Evolutionary conservation across 306 rosid genomes (phyloP), one percentile per base, ranked within the genome.

Genomic region (Vigna radiata): DNA sequence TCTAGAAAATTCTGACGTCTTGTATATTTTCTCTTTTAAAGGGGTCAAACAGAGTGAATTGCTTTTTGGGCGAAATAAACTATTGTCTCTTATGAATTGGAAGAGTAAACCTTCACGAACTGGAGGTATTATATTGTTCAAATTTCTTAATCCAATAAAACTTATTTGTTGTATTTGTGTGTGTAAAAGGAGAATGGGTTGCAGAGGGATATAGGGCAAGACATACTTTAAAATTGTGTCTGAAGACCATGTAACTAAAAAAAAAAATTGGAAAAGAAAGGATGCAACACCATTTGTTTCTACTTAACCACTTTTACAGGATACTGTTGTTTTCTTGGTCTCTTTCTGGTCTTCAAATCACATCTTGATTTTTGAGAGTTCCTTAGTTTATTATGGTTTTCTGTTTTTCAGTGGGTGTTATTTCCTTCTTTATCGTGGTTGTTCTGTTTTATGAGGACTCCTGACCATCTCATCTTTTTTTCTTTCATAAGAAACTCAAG

Each of bases 41-140:
- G 90, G 85, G 78, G 63, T 61, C 68, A 78, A 66, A 70, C 83
- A 73, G 54, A 58, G 73, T 60, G 83, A 82, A 47, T 84, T 85
- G 73, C 52, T 46, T 77, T 86, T 82, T 56, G 85, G 89, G 59
- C 80, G 79, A 63, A 88, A 74, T 81, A 86, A 83, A 78, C 75
- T 78, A 84, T 83, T 90, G 70, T 18, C 78, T 52, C 67, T 78
- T 61, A 31, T 78, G 49, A 66, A 70, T 77, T 71, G 77, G 66
- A 75, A 84, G 70, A 77, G 70, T 66, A 81, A 77, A 68, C 73
- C 46, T 23, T 81, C 83, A 64, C 88, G 39, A 43, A 70, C 81
- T 60, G 63, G 73, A 83, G 78, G 86, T 85, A 80, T 75, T 49
- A 75, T 52, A 41, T 44, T 72, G 49, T 61, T 67, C 72, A 18